These are phyloP conservation scores for Saturnispora besseyi DNA, from an alignment of 805 yeast species.

Conservation along the genomic window DNA sequence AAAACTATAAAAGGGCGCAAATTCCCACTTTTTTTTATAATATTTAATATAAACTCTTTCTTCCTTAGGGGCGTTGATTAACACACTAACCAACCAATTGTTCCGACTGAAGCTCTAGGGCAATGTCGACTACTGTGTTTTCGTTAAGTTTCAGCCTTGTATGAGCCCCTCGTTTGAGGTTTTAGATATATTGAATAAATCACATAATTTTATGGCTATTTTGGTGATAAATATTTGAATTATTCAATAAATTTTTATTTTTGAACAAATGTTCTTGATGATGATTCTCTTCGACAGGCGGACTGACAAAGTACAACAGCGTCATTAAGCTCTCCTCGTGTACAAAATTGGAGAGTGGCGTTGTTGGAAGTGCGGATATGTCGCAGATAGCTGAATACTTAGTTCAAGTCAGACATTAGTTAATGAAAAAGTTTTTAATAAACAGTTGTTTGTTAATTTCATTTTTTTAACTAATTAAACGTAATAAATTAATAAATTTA, in stretches of 20 bases:
- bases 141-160: constrained; percentile 61
- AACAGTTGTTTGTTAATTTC: background rate
- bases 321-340: constrained; percentile 44
- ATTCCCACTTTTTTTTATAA: background rate
- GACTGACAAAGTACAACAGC: constrained; percentile 30
- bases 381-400: constrained; percentile 34
- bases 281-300: constrained; percentile 40
- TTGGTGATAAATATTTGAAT: background rate
- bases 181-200: background rate
- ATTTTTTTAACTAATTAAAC: constrained; percentile 13
- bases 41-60: background rate
- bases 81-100: constrained; percentile 42
- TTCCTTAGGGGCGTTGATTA: constrained; percentile 34
- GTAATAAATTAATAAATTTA: constrained; percentile 28
- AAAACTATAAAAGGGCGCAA: background rate
- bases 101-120: constrained; percentile 44
- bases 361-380: constrained; percentile 43
- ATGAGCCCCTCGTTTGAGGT: constrained; percentile 30
- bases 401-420: too few relatives aligned
- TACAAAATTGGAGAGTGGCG: constrained; percentile 41
- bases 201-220: background rate
- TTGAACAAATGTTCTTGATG: constrained; percentile 14
- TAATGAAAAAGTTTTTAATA: background rate
- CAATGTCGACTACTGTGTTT: constrained; percentile 40
- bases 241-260: too few relatives aligned